These are phyloP conservation scores for Candida ponderosae DNA, from an alignment of 805 yeast species.

Conservation along the genomic window DNA sequence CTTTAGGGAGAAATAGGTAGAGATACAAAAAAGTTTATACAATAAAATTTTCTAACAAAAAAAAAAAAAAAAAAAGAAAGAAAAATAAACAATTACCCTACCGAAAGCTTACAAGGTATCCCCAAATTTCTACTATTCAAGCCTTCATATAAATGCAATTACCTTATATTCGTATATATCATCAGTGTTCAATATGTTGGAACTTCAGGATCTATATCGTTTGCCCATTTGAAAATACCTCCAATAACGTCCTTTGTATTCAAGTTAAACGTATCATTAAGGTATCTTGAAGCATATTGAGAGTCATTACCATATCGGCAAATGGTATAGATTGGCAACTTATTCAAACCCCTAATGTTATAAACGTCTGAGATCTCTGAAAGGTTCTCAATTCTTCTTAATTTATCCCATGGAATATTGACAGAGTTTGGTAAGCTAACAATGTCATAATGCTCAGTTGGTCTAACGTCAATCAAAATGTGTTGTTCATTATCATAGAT, in stretches of 20 bases:
- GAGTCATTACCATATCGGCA: constrained; percentile 94
- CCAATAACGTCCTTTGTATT: constrained; percentile 64
- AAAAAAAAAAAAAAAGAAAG: too few species aligned
- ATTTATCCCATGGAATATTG: constrained; percentile 54
- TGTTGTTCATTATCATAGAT: constrained; percentile 13
- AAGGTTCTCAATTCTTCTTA: constrained; percentile 25
- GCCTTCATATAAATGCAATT: too few species aligned
- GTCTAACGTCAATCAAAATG: constrained; percentile 70
- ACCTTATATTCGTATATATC: constrained; percentile 24
- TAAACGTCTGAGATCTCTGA: constrained; percentile 11
- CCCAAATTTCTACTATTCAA: too few species aligned
- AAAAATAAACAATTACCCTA: too few species aligned
- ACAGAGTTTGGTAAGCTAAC: constrained; percentile 50
- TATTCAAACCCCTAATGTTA: constrained; percentile 17
- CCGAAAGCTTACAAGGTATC: too few species aligned
- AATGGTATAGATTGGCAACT: constrained; percentile 46
- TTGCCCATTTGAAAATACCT: constrained; percentile 68
- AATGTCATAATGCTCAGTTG: constrained; percentile 66
- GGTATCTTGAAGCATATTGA: constrained; percentile 55
- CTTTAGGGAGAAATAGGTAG: too few species aligned
- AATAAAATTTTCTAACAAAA: too few species aligned
- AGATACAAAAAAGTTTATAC: too few species aligned
- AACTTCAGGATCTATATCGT: constrained; percentile 45
- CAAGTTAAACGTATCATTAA: constrained; percentile 44
- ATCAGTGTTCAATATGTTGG: constrained; percentile 49